phyloP scores from a whole-genome alignment of 805 yeast species.

The Wickerhamiella vanderwaltii region DNA sequence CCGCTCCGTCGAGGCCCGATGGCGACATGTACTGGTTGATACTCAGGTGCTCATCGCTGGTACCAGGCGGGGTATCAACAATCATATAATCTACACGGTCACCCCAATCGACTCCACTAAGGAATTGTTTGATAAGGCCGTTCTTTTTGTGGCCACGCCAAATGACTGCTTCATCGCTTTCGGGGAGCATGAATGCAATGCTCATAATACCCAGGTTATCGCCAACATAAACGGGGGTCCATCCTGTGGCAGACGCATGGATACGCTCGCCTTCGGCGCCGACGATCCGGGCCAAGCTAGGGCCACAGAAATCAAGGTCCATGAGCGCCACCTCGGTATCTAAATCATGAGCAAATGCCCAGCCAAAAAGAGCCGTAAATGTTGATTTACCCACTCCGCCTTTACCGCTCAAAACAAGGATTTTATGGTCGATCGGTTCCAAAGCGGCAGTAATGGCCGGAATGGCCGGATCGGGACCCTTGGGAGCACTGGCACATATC shows the following conservation, averaged over 20 bases:
- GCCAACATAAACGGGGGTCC: slow-evolving; percentile 93
- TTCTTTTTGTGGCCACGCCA: slow-evolving; percentile 98
- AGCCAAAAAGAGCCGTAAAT: slow-evolving; percentile 86
- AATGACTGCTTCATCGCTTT: slow-evolving; percentile 82
- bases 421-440: slow-evolving; percentile 56
- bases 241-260: slow-evolving; percentile 83
- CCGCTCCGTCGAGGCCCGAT: slow-evolving; percentile 88
- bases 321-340: slow-evolving; percentile 84
- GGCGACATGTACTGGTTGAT: slow-evolving; percentile 81
- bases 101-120: slow-evolving; percentile 95
- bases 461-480: slow-evolving; percentile 92
- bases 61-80: slow-evolving; percentile 97
- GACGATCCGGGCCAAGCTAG: slow-evolving; percentile 87
- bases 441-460: slow-evolving; percentile 61
- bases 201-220: slow-evolving; percentile 94
- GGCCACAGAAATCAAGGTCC: slow-evolving; percentile 97
- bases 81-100: slow-evolving; percentile 54
- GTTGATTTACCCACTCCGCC: slow-evolving; percentile 94
- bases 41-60: slow-evolving; percentile 91
- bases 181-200: slow-evolving; percentile 88
- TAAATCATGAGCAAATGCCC: slow-evolving; percentile 76
- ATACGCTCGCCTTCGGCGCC: slow-evolving; percentile 80
- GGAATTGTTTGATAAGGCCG: slow-evolving; percentile 81
- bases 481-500: slow-evolving; percentile 68
- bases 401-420: slow-evolving; percentile 57